A percentile compares a stretch with the other conserved stretches of the same genome.
Conservation (phyloP, 306 rosid species). For the Lotus japonicus region DNA sequence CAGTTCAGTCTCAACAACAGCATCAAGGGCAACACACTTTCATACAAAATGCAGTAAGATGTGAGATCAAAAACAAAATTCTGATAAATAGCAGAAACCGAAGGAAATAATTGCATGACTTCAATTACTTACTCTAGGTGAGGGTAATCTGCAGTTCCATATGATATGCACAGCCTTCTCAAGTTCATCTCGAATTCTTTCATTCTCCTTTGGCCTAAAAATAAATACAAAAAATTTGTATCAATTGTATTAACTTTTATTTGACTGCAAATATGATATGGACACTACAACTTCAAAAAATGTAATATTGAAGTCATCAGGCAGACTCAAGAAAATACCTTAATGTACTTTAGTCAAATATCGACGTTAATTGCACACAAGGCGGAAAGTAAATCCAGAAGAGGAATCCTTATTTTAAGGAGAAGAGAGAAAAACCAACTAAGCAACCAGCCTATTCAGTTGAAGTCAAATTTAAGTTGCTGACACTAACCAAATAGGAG, state of each 20-base stretch:
- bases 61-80: neutral
- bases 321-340: no score
- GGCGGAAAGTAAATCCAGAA: no score
- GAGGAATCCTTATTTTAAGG: no score
- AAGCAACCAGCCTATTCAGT: no score
- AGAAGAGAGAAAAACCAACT: no score
- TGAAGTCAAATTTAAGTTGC: no score
- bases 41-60: slow-evolving; percentile 3
- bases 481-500: no score
- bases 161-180: slow-evolving; percentile 80
- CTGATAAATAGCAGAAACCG: neutral
- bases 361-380: no score
- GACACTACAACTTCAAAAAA: neutral
- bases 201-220: slow-evolving; percentile 81
- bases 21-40: slow-evolving; percentile 87
- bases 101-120: neutral
- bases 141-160: slow-evolving; percentile 91
- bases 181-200: slow-evolving; percentile 51
- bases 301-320: neutral
- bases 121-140: slow-evolving; percentile 82
- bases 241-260: neutral
- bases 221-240: neutral
- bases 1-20: slow-evolving; percentile 68
- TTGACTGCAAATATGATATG: neutral
- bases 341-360: no score